A percentile compares a stretch with the other conserved stretches of the same genome.
phyloP scores from a whole-genome alignment of 2,329 filamentous ascomycete species.

The Microdochium trichocladiopsis region DNA sequence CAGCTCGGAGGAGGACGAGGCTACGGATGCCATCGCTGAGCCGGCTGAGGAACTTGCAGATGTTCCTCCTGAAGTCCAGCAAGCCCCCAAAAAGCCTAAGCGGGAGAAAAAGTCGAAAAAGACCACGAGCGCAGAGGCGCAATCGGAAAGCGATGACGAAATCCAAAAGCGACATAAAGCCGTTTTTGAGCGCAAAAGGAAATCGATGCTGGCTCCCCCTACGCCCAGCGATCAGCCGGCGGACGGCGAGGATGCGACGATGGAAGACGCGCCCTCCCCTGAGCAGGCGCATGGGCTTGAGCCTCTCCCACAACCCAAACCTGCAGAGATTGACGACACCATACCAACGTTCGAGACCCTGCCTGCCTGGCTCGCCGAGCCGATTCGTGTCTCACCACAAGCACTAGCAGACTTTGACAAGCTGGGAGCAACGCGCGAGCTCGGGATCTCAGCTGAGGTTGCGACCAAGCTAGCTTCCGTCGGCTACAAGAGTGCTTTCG shows the following conservation, averaged over 20 bases:
- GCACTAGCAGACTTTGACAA: constrained; percentile 53
- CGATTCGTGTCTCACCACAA: constrained; percentile 59
- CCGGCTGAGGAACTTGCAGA: neutral
- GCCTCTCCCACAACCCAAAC: constrained; percentile 73
- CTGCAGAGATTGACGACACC: constrained; percentile 46
- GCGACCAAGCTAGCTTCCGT: constrained; percentile 58
- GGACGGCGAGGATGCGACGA: constrained; percentile 17
- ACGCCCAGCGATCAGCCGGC: constrained; percentile 29
- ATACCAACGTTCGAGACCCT: constrained; percentile 69
- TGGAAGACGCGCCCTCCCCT: constrained; percentile 11
- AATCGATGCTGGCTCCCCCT: constrained; percentile 35
- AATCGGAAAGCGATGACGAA: constrained; percentile 12
- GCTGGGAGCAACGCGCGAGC: constrained; percentile 27
- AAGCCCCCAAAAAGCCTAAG: constrained; percentile 16
- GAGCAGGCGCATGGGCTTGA: constrained; percentile 63
- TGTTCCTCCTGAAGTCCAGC: constrained; percentile 3
- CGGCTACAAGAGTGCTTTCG: constrained; percentile 65
- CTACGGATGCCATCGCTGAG: neutral
- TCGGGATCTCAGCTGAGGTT: constrained; percentile 56
- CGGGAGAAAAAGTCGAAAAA: constrained; percentile 25
- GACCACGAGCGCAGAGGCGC: constrained; percentile 18
- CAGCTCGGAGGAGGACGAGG: neutral
- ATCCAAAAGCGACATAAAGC: constrained; percentile 33
- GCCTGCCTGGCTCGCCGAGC: constrained; percentile 73
- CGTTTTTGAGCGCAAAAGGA: constrained; percentile 48